phyloP scores from a whole-genome alignment of 495 filamentous ascomycete genomes.

The Bathelium albidoporum region DNA sequence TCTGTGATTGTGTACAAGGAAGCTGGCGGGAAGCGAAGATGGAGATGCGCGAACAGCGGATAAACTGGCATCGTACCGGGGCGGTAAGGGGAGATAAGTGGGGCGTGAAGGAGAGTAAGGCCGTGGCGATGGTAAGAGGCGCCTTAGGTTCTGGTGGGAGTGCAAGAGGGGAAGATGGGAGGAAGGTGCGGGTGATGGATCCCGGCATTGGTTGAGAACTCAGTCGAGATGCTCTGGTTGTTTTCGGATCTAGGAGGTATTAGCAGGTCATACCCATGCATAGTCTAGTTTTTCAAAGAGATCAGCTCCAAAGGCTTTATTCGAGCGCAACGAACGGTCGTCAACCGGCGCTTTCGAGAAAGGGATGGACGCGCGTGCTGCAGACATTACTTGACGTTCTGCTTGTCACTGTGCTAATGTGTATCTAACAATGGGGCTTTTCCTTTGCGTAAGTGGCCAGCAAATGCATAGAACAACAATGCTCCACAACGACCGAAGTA shows the following conservation, averaged over 20 bases:
- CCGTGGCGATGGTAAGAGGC: constrained; percentile 10
- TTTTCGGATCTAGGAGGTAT: background rate
- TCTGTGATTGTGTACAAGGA: constrained; percentile 27
- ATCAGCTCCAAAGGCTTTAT: too few species aligned
- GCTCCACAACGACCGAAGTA: background rate
- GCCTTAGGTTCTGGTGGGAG: background rate
- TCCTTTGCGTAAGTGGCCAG: too few species aligned
- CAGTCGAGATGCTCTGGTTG: background rate
- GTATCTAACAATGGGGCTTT: too few species aligned
- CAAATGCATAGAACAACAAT: background rate
- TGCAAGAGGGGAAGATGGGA: background rate
- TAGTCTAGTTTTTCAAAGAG: background rate
- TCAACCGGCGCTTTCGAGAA: too few species aligned
- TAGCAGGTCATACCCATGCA: background rate
- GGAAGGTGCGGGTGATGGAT: background rate
- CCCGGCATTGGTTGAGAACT: background rate
- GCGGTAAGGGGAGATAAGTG: constrained; percentile 14
- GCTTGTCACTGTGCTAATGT: too few species aligned
- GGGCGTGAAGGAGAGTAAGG: constrained; percentile 11
- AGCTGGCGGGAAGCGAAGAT: constrained; percentile 16
- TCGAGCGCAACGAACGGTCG: too few species aligned
- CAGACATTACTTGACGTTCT: background rate
- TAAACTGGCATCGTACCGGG: constrained; percentile 19
- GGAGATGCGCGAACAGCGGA: constrained; percentile 7
- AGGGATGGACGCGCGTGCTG: background rate